Conservation (phyloP, 208 protist species). For the Leishmania braziliensis region DNA sequence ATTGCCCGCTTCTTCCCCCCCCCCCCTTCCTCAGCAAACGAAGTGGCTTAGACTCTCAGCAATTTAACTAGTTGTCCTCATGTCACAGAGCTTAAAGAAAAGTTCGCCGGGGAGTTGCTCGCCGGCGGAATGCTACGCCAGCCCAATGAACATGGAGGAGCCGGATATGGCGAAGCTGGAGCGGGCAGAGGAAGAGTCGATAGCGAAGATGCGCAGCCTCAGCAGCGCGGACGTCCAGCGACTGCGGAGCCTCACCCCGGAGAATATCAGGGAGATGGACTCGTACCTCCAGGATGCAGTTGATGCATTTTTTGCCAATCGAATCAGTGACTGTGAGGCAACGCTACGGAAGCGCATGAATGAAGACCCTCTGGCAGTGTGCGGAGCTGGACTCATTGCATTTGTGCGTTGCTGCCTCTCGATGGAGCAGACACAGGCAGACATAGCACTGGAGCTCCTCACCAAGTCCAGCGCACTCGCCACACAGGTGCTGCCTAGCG, state of each 20-base stretch:
- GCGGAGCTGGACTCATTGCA: slow-evolving; percentile 40
- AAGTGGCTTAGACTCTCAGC: not conserved
- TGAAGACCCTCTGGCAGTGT: slow-evolving; percentile 41
- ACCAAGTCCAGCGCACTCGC: slow-evolving; percentile 43
- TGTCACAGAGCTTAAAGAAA: slow-evolving; percentile 12
- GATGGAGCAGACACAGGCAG: slow-evolving; percentile 51
- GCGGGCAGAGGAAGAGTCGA: slow-evolving; percentile 1
- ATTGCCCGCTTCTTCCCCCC: too few relatives aligned
- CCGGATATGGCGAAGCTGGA: not conserved
- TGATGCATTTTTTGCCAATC: slow-evolving; percentile 61
- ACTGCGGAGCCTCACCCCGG: slow-evolving; percentile 32
- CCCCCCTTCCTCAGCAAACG: not conserved
- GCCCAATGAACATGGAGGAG: slow-evolving; percentile 5
- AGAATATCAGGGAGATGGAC: slow-evolving; percentile 48
- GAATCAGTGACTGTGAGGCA: slow-evolving; percentile 54
- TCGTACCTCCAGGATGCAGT: slow-evolving; percentile 29
- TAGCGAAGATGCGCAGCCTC: slow-evolving; percentile 20
- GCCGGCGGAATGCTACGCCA: not conserved
- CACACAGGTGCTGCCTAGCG: slow-evolving; percentile 31
- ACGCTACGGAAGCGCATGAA: slow-evolving; percentile 27
- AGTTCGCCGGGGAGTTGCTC: not conserved
- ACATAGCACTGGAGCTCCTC: slow-evolving; percentile 38
- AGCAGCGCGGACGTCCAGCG: slow-evolving; percentile 24
- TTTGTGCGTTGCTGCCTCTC: slow-evolving; percentile 55
- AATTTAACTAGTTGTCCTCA: not conserved